These are phyloP conservation scores for Vinca minor DNA, from an alignment of 257 asterid genomes.

Conservation along the genomic window DNA sequence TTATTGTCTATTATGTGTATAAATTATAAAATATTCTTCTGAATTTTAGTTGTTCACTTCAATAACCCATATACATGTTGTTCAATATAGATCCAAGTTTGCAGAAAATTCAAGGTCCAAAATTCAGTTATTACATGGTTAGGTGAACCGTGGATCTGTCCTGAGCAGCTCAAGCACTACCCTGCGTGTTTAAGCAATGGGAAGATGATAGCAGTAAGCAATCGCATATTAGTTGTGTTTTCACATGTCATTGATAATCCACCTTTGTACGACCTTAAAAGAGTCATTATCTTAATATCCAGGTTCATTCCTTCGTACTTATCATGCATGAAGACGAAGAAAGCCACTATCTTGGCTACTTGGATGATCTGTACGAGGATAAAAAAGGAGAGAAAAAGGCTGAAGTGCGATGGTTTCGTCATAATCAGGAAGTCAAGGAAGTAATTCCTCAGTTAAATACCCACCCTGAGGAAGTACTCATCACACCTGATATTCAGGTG, in stretches of 20 bases:
- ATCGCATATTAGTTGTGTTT: not conserved
- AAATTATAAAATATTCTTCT: not conserved
- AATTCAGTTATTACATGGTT: constrained; percentile 38
- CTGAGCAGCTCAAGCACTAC: constrained; percentile 45
- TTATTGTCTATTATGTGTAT: not conserved
- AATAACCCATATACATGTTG: constrained; percentile 4
- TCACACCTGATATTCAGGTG: constrained; percentile 31
- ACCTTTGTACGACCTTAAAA: not conserved
- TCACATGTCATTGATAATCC: not conserved
- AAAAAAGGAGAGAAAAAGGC: constrained; percentile 33
- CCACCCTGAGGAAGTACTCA: constrained; percentile 43
- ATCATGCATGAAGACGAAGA: constrained; percentile 21
- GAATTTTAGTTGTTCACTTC: constrained; percentile 9
- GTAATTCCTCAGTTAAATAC: constrained; percentile 23
- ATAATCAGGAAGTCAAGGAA: constrained; percentile 27
- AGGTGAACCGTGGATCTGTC: constrained; percentile 42
- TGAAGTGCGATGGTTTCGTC: constrained; percentile 31
- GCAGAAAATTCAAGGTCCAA: constrained; percentile 15
- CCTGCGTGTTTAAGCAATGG: constrained; percentile 31
- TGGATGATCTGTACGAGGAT: constrained; percentile 55
- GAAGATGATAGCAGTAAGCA: constrained; percentile 37
- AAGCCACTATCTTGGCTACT: constrained; percentile 35
- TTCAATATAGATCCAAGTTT: constrained; percentile 21
- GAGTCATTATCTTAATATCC: constrained; percentile 8
- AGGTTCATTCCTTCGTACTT: constrained; percentile 46